phyloP scores from a whole-genome alignment of 1,284 basidiomycete species.

The Naganishia liquefaciens region DNA sequence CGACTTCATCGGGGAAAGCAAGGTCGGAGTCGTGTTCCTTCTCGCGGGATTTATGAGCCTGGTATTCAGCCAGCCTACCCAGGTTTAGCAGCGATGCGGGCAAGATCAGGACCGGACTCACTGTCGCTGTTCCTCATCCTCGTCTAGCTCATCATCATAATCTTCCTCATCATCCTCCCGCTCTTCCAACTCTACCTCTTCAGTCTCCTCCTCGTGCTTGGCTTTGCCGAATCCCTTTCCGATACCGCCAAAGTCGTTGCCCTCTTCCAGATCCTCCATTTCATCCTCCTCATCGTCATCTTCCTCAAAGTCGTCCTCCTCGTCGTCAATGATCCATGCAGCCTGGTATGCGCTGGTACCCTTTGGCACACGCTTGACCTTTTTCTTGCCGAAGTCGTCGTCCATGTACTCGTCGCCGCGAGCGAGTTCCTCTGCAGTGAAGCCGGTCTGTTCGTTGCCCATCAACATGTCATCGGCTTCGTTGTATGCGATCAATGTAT shows the following conservation, averaged over 20 bases:
- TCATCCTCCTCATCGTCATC: constrained; percentile 51
- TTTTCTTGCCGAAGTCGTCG: constrained; percentile 42
- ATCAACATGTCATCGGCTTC: constrained; percentile 72
- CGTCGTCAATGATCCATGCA: constrained; percentile 84
- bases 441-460: constrained; percentile 97
- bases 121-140: constrained; percentile 81
- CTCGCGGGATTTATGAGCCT: constrained; percentile 54
- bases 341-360: constrained; percentile 93
- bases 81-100: neutral
- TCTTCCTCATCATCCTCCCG: constrained; percentile 48
- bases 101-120: constrained; percentile 54
- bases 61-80: constrained; percentile 68
- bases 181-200: constrained; percentile 60
- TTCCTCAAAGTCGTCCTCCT: constrained; percentile 59
- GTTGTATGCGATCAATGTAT: constrained; percentile 86
- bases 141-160: constrained; percentile 72
- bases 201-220: constrained; percentile 63
- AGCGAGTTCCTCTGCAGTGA: constrained; percentile 93
- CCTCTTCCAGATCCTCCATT: constrained; percentile 41
- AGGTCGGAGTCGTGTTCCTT: constrained; percentile 71
- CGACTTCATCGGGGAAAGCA: constrained; percentile 94
- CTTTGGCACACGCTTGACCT: constrained; percentile 74
- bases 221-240: constrained; percentile 26
- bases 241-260: constrained; percentile 35
- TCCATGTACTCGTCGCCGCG: constrained; percentile 60